Evolutionary conservation across 225 moss, liverwort and hornwort species (phyloP).

Genomic region (Anthoceros angustus): DNA sequence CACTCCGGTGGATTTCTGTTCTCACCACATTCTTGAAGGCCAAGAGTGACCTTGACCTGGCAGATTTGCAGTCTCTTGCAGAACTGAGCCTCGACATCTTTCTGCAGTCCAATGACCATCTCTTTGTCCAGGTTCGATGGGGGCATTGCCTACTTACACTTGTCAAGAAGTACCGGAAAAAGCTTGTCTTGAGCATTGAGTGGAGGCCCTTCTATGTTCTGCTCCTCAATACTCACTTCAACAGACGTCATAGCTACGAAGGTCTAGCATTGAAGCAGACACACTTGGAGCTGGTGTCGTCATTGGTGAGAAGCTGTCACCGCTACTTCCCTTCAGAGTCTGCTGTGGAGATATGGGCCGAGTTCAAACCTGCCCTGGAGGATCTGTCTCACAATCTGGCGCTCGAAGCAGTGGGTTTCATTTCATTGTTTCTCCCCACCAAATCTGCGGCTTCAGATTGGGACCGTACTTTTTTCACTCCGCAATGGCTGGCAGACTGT

Average conservation of each 20-base stretch:
- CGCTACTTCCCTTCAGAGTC: slow-evolving; percentile 46
- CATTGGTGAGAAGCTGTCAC: slow-evolving; percentile 46
- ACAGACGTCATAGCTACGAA: slow-evolving; percentile 75
- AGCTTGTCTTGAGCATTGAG: slow-evolving; percentile 41
- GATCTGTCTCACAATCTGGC: slow-evolving; percentile 62
- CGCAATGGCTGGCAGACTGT: slow-evolving; percentile 71
- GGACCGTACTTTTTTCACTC: slow-evolving; percentile 17
- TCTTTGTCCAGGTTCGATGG: slow-evolving; percentile 72
- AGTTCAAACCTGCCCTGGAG: slow-evolving; percentile 65
- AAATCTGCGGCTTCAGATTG: not conserved
- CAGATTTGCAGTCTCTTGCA: slow-evolving; percentile 43
- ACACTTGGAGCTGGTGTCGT: slow-evolving; percentile 38
- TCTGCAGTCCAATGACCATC: slow-evolving; percentile 39
- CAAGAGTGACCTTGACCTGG: slow-evolving; percentile 39
- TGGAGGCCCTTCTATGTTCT: slow-evolving; percentile 53
- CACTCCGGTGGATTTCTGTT: slow-evolving; percentile 34
- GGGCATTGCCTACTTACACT: slow-evolving; percentile 40
- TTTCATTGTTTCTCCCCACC: slow-evolving; percentile 56
- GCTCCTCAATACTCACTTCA: slow-evolving; percentile 50
- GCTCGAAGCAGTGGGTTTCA: slow-evolving; percentile 68
- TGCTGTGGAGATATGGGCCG: slow-evolving; percentile 51
- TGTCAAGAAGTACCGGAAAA: slow-evolving; percentile 38
- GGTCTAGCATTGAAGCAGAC: slow-evolving; percentile 40
- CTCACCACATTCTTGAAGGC: slow-evolving; percentile 52
- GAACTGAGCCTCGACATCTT: slow-evolving; percentile 37